Evolutionary conservation across 2,329 filamentous ascomycete species (phyloP).

Genomic region (Trichoderma atroviride): DNA sequence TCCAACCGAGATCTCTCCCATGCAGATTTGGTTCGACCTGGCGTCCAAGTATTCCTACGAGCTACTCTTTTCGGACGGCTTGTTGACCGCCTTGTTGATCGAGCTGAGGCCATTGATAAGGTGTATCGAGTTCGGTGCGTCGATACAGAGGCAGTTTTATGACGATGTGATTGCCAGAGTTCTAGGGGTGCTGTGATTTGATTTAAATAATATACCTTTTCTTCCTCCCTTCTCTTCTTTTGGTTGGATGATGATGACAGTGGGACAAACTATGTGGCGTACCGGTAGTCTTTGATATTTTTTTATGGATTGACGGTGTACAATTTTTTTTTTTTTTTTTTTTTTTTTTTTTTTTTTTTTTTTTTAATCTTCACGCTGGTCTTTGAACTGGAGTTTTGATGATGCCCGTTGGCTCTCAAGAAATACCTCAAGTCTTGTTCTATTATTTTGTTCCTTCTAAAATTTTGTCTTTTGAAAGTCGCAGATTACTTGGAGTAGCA

Average conservation of each 20-base stretch:
- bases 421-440: neutral
- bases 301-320: neutral
- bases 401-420: neutral
- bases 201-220: neutral
- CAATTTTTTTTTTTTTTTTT: neutral
- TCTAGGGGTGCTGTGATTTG: constrained; percentile 34
- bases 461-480: neutral
- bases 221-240: neutral
- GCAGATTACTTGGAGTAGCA: neutral
- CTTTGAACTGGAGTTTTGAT: neutral
- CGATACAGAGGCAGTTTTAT: constrained; percentile 50
- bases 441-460: neutral
- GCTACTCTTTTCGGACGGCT: constrained; percentile 40
- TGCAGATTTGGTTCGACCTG: constrained; percentile 60
- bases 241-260: neutral
- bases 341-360: neutral
- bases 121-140: constrained; percentile 53
- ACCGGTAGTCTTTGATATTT: neutral
- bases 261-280: neutral
- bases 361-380: neutral
- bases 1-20: constrained; percentile 50
- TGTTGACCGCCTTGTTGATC: constrained; percentile 44
- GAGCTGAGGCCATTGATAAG: constrained; percentile 49
- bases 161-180: constrained; percentile 50
- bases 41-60: constrained; percentile 45